phyloP scores from a whole-genome alignment of 768 basidiomycete genomes.

The Suillus subalutaceus region DNA sequence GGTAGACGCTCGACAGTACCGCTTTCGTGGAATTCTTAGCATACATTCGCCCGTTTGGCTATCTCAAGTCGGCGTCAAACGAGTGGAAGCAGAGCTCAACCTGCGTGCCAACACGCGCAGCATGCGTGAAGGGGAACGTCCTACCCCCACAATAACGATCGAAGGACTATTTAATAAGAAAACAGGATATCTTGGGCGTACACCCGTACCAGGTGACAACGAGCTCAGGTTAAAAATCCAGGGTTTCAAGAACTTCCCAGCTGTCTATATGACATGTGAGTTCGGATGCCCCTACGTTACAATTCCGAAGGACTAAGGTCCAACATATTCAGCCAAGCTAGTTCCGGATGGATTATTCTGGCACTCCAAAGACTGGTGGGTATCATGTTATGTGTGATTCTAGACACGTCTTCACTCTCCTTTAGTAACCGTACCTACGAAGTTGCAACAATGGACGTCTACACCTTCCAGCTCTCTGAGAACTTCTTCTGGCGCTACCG shows the following conservation, averaged over 20 bases:
- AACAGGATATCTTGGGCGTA: slow-evolving; percentile 6
- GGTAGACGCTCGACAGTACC: slow-evolving; percentile 36
- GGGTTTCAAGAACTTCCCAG: slow-evolving; percentile 42
- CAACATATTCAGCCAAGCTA: slow-evolving; percentile 23
- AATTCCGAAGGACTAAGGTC: neutral
- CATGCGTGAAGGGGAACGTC: slow-evolving; percentile 21
- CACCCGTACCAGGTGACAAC: slow-evolving; percentile 12
- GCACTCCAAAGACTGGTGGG: slow-evolving; percentile 33
- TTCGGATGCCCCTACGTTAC: neutral
- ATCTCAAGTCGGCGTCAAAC: slow-evolving; percentile 44
- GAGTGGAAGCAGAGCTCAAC: slow-evolving; percentile 48
- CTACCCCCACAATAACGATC: slow-evolving; percentile 37
- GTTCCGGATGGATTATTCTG: slow-evolving; percentile 37
- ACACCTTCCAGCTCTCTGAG: slow-evolving; percentile 43
- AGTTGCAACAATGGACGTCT: slow-evolving; percentile 48
- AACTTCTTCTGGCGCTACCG: slow-evolving; percentile 58
- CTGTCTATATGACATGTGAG: slow-evolving; percentile 44
- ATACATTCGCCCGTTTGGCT: slow-evolving; percentile 53
- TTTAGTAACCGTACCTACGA: slow-evolving; percentile 46
- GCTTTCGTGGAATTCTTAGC: slow-evolving; percentile 54
- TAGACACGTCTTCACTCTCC: slow-evolving; percentile 11
- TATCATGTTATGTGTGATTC: neutral
- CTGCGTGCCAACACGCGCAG: slow-evolving; percentile 38
- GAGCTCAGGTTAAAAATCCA: slow-evolving; percentile 45
- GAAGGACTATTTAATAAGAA: slow-evolving; percentile 35